Conservation (phyloP, 768 basidiomycete genomes). For the Lepiota brunneoincarnata region DNA sequence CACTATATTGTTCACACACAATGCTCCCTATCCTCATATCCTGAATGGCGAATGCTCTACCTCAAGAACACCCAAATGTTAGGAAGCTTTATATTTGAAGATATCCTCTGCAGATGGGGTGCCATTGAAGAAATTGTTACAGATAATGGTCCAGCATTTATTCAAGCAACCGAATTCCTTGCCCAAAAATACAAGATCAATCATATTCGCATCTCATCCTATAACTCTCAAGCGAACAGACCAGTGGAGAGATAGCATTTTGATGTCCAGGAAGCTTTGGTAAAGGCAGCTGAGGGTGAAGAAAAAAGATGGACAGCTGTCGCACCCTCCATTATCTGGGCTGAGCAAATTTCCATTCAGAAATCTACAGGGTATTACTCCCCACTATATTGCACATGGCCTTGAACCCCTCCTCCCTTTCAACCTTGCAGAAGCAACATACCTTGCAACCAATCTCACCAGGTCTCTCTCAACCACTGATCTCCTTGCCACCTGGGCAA, state of each 20-base stretch:
- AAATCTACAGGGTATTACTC: slow-evolving; percentile 28
- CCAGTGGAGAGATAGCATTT: slow-evolving; percentile 19
- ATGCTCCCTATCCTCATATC: too few species aligned
- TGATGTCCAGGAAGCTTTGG: slow-evolving; percentile 29
- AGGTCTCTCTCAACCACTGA: slow-evolving; percentile 21
- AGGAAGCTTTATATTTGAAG: too few species aligned
- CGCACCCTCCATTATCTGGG: slow-evolving; percentile 29
- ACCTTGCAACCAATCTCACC: slow-evolving; percentile 18
- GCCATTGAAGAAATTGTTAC: slow-evolving; percentile 29
- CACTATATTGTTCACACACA: slow-evolving; percentile 21
- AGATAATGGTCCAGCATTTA: slow-evolving; percentile 30
- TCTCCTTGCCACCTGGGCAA: slow-evolving; percentile 20
- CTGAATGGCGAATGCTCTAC: too few species aligned
- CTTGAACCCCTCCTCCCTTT: too few species aligned
- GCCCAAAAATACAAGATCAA: slow-evolving; percentile 15
- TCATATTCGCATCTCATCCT: slow-evolving; percentile 21
- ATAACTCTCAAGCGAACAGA: slow-evolving; percentile 23
- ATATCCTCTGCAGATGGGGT: too few species aligned
- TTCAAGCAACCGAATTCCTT: slow-evolving; percentile 14
- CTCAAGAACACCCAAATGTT: too few species aligned
- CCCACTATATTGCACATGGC: slow-evolving; percentile 31
- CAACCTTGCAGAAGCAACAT: slow-evolving; percentile 31
- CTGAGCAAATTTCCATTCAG: slow-evolving; percentile 29
- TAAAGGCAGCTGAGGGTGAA: slow-evolving; percentile 31
- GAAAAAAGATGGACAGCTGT: slow-evolving; percentile 27